These are phyloP conservation scores for Candida sanyaensis DNA, from an alignment of 1,139 yeast genomes.

Conservation along the genomic window DNA sequence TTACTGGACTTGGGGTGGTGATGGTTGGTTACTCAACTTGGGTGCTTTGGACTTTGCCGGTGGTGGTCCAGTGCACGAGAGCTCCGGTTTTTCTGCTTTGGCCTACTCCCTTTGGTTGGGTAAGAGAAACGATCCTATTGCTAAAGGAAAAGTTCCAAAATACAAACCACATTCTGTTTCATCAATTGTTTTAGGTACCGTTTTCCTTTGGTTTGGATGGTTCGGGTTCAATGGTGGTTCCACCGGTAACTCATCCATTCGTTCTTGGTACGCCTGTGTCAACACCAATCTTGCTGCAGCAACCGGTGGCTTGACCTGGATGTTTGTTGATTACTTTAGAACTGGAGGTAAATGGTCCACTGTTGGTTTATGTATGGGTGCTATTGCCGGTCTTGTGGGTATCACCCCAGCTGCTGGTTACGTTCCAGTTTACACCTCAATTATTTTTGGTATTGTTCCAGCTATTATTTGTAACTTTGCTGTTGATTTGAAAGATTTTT, in stretches of 20 bases:
- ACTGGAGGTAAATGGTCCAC: constrained; percentile 93
- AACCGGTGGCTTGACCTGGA: constrained; percentile 89
- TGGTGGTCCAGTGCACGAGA: constrained; percentile 96
- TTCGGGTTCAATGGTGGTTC: constrained; percentile 98
- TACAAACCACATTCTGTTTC: constrained; percentile 92
- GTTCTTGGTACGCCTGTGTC: constrained; percentile 92
- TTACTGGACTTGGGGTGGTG: constrained; percentile 94
- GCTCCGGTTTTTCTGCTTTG: constrained; percentile 92
- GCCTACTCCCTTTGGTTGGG: constrained; percentile 92
- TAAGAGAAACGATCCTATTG: constrained; percentile 82
- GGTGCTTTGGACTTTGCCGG: constrained; percentile 97
- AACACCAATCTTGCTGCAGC: constrained; percentile 95
- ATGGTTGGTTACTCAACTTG: constrained; percentile 81
- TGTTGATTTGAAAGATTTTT: constrained; percentile 69
- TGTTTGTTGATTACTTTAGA: constrained; percentile 87
- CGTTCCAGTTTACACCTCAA: constrained; percentile 87
- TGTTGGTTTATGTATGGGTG: constrained; percentile 91
- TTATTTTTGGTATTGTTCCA: constrained; percentile 79
- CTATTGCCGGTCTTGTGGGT: constrained; percentile 92
- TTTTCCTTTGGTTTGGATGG: constrained; percentile 98
- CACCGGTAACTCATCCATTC: constrained; percentile 85
- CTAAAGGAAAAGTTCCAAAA: constrained; percentile 71
- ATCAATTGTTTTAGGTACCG: constrained; percentile 89
- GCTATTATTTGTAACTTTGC: constrained; percentile 83
- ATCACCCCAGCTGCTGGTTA: constrained; percentile 97